Evolutionary conservation across 345 rosid species (phyloP), one percentile per base, ranked within the genome.

Genomic region (Mercurialis annua): DNA sequence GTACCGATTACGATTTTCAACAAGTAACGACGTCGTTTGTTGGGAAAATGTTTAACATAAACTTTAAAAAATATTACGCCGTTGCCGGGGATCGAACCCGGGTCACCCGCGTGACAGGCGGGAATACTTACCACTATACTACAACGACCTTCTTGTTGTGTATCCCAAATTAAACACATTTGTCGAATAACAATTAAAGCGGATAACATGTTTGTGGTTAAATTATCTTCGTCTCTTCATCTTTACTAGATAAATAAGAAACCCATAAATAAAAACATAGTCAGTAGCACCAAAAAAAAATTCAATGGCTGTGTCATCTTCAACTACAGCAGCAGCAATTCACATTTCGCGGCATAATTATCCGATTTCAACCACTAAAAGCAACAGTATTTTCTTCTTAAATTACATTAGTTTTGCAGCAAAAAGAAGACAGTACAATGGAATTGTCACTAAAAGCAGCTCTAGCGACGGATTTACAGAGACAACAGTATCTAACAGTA

Each of bases 11-110:
- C 40, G 9, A 9, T 9, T 34, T 34, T n/a, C 9, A 34, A 34
- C 40, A 34, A 34, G 40, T 34, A 34, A 43, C 53, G 61, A 9
- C 54, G 38, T 29, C 65, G 65, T 68, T 48, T 44, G 12, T 0
- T 5, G 21, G 21, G 7, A 27, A 26, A 15, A 20, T 17, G 16
- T 1, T 5, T 1, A 23, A 33, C 9, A n/a, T n/a, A n/a, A n/a
- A n/a, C n/a, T n/a, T n/a, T n/a, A 8, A 18, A 36, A 40, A 16
- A 4, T 4, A 0, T 12, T 3, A n/a, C 67, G 57, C 65, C 73
- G 85, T 77, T 87, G 89, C 92, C 86, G 90, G 91, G 84, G 87
- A 86, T 89, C 96, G 92, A 87, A 87, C 93, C 86, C 93, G 86
- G 92, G 92, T 84, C 92, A 71, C 89, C 89, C 91, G 88, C 83